Evolutionary conservation across 2,329 filamentous ascomycete species (phyloP).

Genomic region (Verticillium nonalfalfae): DNA sequence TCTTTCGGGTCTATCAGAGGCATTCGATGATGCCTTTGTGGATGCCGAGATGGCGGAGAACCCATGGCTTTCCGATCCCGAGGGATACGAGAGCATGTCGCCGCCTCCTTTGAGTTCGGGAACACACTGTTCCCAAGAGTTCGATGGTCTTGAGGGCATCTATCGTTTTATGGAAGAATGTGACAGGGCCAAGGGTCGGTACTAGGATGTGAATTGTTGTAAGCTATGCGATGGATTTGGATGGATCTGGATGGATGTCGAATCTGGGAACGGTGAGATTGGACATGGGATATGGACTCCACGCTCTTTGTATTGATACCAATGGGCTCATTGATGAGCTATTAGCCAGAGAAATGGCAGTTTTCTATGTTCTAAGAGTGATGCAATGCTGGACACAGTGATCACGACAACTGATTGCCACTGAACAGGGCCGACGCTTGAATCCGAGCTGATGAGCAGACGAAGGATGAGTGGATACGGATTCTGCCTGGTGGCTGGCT

Average conservation of each 20-base stretch:
- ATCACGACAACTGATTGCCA: neutral
- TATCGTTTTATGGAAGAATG: slow-evolving; percentile 54
- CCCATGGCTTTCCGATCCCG: slow-evolving; percentile 40
- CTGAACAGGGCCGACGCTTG: neutral
- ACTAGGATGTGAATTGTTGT: neutral
- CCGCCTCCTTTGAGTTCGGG: slow-evolving; percentile 33
- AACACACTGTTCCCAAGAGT: slow-evolving; percentile 39
- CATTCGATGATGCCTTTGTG: slow-evolving; percentile 28
- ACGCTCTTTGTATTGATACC: slow-evolving; percentile 3
- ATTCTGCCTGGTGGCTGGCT: neutral
- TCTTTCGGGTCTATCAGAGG: slow-evolving; percentile 27
- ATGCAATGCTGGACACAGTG: neutral
- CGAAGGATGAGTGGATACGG: neutral
- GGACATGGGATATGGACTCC: neutral
- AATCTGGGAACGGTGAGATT: neutral
- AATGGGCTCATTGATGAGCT: neutral
- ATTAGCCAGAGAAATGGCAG: neutral
- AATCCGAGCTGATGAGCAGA: neutral
- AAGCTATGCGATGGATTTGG: neutral
- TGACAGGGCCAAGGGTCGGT: slow-evolving; percentile 27
- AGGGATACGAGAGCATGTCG: slow-evolving; percentile 46
- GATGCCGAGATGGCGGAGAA: slow-evolving; percentile 34
- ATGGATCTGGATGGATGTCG: neutral
- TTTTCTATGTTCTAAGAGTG: neutral
- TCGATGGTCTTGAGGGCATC: slow-evolving; percentile 50